These are phyloP conservation scores for Chalciporus piperatus DNA, from an alignment of 768 basidiomycete species.

Conservation along the genomic window DNA sequence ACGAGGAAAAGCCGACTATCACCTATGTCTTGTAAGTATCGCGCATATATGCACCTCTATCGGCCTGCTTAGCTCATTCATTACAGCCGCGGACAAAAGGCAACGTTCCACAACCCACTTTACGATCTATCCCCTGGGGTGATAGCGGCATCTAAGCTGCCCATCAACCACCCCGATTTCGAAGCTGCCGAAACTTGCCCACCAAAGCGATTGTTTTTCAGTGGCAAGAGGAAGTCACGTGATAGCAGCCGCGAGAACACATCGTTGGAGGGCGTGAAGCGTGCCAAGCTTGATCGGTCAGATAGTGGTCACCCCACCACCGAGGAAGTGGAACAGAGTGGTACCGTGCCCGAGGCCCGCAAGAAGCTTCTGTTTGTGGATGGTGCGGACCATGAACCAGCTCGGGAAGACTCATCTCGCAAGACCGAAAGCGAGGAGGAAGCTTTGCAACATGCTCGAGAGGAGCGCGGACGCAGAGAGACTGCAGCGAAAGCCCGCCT, in stretches of 20 bases:
- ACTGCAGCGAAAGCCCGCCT: constrained; percentile 19
- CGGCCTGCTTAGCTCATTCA: constrained; percentile 1
- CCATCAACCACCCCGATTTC: constrained; percentile 63
- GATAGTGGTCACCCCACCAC: constrained; percentile 5
- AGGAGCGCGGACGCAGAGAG: constrained; percentile 28
- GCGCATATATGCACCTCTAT: neutral
- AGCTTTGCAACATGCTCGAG: constrained; percentile 14
- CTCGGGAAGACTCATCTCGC: neutral
- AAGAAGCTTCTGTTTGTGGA: constrained; percentile 1
- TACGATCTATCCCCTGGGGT: constrained; percentile 48
- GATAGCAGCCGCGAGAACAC: constrained; percentile 23
- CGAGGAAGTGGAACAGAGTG: constrained; percentile 18
- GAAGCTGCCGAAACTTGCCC: constrained; percentile 53
- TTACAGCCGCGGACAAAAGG: constrained; percentile 65
- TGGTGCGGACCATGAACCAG: constrained; percentile 4
- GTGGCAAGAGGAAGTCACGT: constrained; percentile 26
- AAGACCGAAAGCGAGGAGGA: constrained; percentile 6
- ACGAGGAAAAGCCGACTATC: constrained; percentile 58
- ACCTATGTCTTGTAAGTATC: constrained; percentile 70
- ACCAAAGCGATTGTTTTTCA: constrained; percentile 60
- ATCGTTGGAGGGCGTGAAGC: constrained; percentile 14
- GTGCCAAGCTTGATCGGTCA: constrained; percentile 4
- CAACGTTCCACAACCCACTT: constrained; percentile 60
- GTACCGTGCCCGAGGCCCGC: neutral
- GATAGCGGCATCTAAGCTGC: constrained; percentile 46